A percentile compares a stretch with the other conserved stretches of the same genome.
Evolutionary conservation across 2,329 filamentous ascomycete genomes (phyloP).

Genomic region (Seiridium cupressi): DNA sequence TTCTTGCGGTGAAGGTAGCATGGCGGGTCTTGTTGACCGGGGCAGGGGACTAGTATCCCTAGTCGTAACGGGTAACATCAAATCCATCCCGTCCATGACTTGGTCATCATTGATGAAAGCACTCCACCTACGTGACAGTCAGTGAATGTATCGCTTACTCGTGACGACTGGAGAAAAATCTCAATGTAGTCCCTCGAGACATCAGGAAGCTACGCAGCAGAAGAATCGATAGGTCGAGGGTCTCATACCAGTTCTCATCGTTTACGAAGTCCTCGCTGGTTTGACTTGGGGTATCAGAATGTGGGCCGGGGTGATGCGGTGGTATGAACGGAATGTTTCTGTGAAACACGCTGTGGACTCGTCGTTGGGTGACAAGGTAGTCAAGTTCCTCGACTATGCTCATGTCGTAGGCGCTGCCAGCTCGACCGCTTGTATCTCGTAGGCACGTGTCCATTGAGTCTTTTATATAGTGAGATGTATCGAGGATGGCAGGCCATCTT

Average conservation of each 20-base stretch:
- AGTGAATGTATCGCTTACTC: no score
- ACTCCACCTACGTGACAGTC: background rate
- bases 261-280: background rate
- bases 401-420: background rate
- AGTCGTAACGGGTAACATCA: no score
- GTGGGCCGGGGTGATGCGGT: background rate
- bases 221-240: no score
- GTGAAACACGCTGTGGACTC: background rate
- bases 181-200: no score
- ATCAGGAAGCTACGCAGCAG: no score
- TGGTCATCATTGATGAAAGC: background rate
- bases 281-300: background rate
- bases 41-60: no score
- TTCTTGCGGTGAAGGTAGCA: no score
- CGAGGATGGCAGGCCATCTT: background rate
- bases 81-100: background rate
- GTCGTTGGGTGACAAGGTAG: background rate
- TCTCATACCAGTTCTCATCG: background rate
- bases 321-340: background rate
- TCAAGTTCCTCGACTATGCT: background rate
- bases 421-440: no score
- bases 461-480: background rate
- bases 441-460: background rate
- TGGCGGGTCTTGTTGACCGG: no score
- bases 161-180: no score